Base-by-base conservation (phyloP, 352 stramenopile species). In the Globisporangium iwayamae region DNA sequence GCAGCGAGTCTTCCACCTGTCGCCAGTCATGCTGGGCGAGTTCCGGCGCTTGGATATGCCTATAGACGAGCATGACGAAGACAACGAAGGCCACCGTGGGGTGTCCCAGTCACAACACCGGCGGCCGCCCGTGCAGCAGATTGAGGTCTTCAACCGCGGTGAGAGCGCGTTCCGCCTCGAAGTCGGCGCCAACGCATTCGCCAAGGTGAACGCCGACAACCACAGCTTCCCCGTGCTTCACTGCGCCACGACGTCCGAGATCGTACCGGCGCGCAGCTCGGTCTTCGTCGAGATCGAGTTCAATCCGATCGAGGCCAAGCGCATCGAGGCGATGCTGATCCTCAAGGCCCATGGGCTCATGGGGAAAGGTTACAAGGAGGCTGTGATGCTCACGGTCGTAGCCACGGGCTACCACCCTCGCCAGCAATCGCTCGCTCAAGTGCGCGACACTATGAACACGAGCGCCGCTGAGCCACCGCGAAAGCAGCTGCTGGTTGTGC, bases 231-330 rank as follows among this genome's bases (percentile, higher is more conserved):
- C 73, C 1, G 75, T 92, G 61, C 66, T 94, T 1, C 68, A 65
- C 0, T 93, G 86, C 63, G 54, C 60, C 38, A 80, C 67, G 28
- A 74, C 63, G 18, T 82, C 76, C 9, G 74, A 89, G 58, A 84
- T 91, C 59, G 72, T 94, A 10, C 72, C 82, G 7, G 73, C 83
- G 0, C 75, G 79, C 20, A 87, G 80, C 56, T 88, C 74, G 0
- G 72, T 81, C 39, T 89, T 80, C 32, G 56, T 94, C 4, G 81
- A 94, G 28, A 67, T 94, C 16, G 81, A 88, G 66, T 94, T 94
- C 62, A 89, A 83, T 48, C 86, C 86, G 20, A 78, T 92, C 45
- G 76, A 90, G 70, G 62, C 74, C 54, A 76, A 74, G 54, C 78
- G 68, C 1, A 64, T 91, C 14, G 71, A 88, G 11, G 70, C 75